A percentile compares a stretch with the other conserved stretches of the same genome.
Conservation (phyloP, 805 yeast species). For the Metschnikowia cubensis region DNA sequence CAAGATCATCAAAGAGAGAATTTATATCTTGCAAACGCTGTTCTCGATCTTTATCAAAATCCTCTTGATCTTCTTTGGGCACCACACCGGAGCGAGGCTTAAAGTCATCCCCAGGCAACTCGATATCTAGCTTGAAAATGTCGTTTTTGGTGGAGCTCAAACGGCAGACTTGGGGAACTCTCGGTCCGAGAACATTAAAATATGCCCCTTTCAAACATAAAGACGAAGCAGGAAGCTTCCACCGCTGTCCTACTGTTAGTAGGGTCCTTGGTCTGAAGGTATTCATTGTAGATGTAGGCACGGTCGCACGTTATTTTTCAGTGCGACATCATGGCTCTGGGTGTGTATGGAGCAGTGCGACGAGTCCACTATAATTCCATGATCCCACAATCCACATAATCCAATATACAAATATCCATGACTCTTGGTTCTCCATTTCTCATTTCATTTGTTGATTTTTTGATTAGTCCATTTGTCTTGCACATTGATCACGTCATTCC, state of each 20-base stretch:
- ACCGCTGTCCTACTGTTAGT: neutral
- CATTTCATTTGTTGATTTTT: neutral
- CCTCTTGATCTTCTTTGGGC: neutral
- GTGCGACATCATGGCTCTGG: slow-evolving; percentile 3
- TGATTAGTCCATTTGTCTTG: neutral
- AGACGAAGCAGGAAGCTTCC: neutral
- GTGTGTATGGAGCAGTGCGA: neutral
- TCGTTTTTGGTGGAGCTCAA: slow-evolving; percentile 5
- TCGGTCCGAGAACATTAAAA: neutral
- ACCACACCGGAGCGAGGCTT: neutral
- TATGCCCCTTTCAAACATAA: neutral
- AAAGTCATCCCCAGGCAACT: neutral
- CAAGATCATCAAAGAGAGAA: slow-evolving; percentile 1
- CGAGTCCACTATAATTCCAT: neutral
- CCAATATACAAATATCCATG: no score
- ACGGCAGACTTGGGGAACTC: neutral
- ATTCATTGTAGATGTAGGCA: neutral
- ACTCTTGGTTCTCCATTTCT: no score
- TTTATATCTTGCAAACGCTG: neutral
- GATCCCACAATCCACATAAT: no score
- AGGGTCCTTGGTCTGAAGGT: neutral
- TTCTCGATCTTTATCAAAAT: neutral
- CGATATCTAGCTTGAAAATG: slow-evolving; percentile 10
- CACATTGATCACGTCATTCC: no score
- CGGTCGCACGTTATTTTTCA: neutral